phyloP scores from a whole-genome alignment of 495 filamentous ascomycete genomes.

The Daldinia childiae region DNA sequence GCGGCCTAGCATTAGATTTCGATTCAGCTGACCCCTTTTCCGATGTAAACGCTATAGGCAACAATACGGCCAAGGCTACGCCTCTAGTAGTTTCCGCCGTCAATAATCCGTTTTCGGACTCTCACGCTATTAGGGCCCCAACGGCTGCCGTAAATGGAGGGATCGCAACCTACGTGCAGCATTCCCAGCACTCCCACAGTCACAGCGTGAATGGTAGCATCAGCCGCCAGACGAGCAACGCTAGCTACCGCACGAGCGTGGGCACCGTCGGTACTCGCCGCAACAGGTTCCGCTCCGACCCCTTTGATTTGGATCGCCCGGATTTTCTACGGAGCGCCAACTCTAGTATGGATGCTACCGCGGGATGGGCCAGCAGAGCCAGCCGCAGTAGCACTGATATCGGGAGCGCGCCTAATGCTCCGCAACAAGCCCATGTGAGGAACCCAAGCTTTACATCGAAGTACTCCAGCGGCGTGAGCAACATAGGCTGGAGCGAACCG shows the following conservation, averaged over 20 bases:
- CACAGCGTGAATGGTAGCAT: constrained; percentile 50
- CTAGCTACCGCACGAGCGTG: constrained; percentile 41
- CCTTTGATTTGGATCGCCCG: constrained; percentile 70
- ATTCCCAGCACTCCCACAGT: constrained; percentile 57
- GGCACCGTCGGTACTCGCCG: constrained; percentile 47
- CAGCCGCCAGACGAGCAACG: constrained; percentile 29
- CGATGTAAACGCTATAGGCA: constrained; percentile 54
- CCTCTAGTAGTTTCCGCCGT: constrained; percentile 47
- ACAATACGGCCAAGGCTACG: constrained; percentile 50
- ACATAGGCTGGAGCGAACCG: constrained; percentile 60
- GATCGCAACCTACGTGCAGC: constrained; percentile 53
- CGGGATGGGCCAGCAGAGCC: constrained; percentile 28
- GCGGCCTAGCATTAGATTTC: constrained; percentile 53
- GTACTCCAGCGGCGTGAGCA: constrained; percentile 58
- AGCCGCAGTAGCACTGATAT: constrained; percentile 32
- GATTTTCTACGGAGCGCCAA: constrained; percentile 52
- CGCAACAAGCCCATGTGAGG: constrained; percentile 39
- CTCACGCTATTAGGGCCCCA: constrained; percentile 47
- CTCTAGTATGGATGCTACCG: constrained; percentile 23
- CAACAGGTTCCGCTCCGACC: constrained; percentile 69
- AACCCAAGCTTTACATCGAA: constrained; percentile 54
- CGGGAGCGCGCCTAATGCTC: constrained; percentile 29
- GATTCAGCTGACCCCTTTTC: constrained; percentile 53
- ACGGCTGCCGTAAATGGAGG: constrained; percentile 33
- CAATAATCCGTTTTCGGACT: constrained; percentile 58